Base-by-base conservation (phyloP, 805 yeast genomes). In the Yarrowia sp. region DNA sequence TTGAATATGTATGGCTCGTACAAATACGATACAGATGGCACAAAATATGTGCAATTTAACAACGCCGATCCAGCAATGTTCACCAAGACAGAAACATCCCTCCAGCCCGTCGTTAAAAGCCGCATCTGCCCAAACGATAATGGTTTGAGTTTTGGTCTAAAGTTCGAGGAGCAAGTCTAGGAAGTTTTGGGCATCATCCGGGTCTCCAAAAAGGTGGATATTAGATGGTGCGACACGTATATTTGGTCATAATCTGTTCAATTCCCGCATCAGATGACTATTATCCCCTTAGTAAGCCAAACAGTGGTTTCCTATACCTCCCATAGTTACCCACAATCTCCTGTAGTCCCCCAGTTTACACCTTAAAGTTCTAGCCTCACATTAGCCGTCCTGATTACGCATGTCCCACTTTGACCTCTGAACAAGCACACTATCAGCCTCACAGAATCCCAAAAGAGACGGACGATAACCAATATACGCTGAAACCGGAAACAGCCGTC, bases 11-110 rank as follows among this genome's bases (percentile, higher is more conserved):
- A n/a, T n/a, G n/a, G n/a, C n/a, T n/a, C n/a, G n/a, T n/a, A n/a
- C n/a, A n/a, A n/a, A n/a, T n/a, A n/a, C n/a, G n/a, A n/a, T n/a
- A n/a, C n/a, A n/a, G n/a, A n/a, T n/a, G n/a, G n/a, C n/a, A n/a
- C n/a, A n/a, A n/a, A n/a, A n/a, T n/a, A n/a, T n/a, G n/a, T n/a
- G n/a, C n/a, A n/a, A n/a, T n/a, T n/a, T n/a, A n/a, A n/a, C n/a
- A n/a, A n/a, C 22, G 58, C 30, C 58, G 58, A 51, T 51, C 58
- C 58, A 51, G 58, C 58, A 49, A 49, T 49, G 58, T 33, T 33
- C 30, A 26, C 58, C 41, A 33, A 51, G 32, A 51, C 21, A 33
- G 58, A 48, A 48, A n/a, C 38, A 17, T 21, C 7, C 9, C 28
- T 17, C 54, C 54, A 48, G 54, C 54, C 54, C 54, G 19, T n/a